These are phyloP conservation scores for Chenopodium berlandieri DNA, from an alignment of 148 eudicot genomes.

Conservation along the genomic window DNA sequence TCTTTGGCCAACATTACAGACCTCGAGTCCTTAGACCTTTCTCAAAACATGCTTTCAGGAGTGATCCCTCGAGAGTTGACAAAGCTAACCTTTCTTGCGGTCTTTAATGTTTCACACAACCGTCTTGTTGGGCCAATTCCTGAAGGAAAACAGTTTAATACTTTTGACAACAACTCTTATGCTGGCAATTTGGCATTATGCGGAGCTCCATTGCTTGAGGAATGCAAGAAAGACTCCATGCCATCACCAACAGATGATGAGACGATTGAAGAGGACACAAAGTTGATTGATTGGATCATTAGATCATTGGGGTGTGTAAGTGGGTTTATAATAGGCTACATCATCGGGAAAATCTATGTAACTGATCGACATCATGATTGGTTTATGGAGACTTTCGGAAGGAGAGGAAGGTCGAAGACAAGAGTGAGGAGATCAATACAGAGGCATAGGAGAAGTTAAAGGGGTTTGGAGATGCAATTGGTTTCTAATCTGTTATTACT, in stretches of 20 bases:
- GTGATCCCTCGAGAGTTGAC: not conserved
- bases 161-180: constrained; percentile 13
- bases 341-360: constrained; percentile 24
- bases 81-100: not conserved
- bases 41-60: not conserved
- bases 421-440: not conserved
- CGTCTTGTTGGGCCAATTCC: not conserved
- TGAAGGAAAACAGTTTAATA: not conserved
- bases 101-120: not conserved
- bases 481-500: not conserved
- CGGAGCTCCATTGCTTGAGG: constrained; percentile 30
- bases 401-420: not conserved
- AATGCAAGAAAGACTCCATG: constrained; percentile 3
- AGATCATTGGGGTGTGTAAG: constrained; percentile 25
- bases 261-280: not conserved
- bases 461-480: no score
- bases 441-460: not conserved
- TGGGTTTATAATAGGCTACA: constrained; percentile 26
- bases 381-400: constrained; percentile 18
- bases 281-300: constrained; percentile 29
- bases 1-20: not conserved
- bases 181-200: constrained; percentile 33
- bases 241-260: not conserved
- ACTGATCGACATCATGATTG: constrained; percentile 23
- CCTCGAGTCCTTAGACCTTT: not conserved